Base-by-base conservation (phyloP, 805 yeast species). In the Brettanomyces sp. region DNA sequence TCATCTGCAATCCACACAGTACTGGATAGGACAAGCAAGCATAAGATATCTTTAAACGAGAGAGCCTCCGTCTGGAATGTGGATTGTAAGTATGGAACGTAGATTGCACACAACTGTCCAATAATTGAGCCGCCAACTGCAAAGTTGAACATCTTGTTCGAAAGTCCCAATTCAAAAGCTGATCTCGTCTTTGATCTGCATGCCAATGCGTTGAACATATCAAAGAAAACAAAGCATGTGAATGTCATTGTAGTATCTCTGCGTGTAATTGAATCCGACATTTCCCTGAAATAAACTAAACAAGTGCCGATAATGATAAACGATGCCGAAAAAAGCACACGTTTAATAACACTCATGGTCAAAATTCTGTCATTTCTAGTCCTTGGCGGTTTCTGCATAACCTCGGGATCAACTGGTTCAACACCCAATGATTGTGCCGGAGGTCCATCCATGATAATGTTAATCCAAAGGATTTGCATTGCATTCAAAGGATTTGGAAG, bases 171-270 rank as follows among this genome's bases (percentile, higher is more conserved):
- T 58, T 85, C 84, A 57, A 89, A 85, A 14, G 85, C 77, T 3
- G 95, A 85, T 60, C 87, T 90, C 40, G 87, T 74, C 48, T 83
- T 75, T 52, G 95, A 95, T 58, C 98, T 86, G 65, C 97, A 91
- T 13, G 95, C 72, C 53, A 93, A 70, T 0, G 99, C 99, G 65
- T 90, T 93, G 70, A 93, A 93, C 95, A 93, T 85, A 65, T 93
- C 99, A 59, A 82, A 93, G 47, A 91, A 71, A 9, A 93, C 99
- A 67, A 93, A 93, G 62, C 98, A 87, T 0, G 98, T 93, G 60
- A 93, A 93, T 0, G 99, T 91, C 99, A 93, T 93, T 1, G 99
- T 93, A 21, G 99, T 93, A 62, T 93, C 99, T 66, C 99, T 83
- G 12, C 91, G 82, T 2, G 97, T 89, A 47, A 91, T 81, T 28